Percentiles rank a stretch among this genome's conserved stretches.
These are phyloP conservation scores for Prinsepia uniflora DNA, from an alignment of 306 rosid genomes.

Conservation along the genomic window DNA sequence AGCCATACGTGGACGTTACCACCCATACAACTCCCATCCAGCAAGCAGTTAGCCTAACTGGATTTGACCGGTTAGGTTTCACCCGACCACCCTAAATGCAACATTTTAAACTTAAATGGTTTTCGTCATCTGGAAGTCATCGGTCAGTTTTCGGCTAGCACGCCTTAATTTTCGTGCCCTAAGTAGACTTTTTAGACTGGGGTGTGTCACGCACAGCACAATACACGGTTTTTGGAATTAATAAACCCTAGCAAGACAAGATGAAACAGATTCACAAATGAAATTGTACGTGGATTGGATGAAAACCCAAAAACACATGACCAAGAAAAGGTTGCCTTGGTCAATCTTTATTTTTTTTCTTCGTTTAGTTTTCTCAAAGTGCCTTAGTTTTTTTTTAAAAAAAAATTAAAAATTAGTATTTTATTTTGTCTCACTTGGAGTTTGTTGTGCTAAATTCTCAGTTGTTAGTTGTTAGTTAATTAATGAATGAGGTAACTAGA, in stretches of 20 bases:
- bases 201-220: neutral
- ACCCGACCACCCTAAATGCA: no score
- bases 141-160: no score
- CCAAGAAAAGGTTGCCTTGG: slow-evolving; percentile 10
- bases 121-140: no score
- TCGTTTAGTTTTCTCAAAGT: neutral
- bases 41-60: no score
- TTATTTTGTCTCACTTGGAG: slow-evolving; percentile 18
- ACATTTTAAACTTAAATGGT: no score
- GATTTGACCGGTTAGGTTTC: no score
- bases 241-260: slow-evolving; percentile 28
- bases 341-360: slow-evolving; percentile 1
- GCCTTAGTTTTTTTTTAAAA: neutral
- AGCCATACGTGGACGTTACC: no score
- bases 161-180: no score
- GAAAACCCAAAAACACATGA: slow-evolving; percentile 6
- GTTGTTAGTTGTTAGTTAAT: neutral
- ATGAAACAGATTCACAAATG: slow-evolving; percentile 1
- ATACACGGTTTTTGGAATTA: neutral
- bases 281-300: slow-evolving; percentile 19
- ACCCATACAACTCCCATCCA: no score
- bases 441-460: slow-evolving; percentile 16
- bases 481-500: neutral
- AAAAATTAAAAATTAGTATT: neutral
- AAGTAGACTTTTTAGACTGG: no score